Percentiles rank a stretch among this genome's conserved stretches.
Conservation (phyloP, 257 asterid genomes). For the Solanum ossicruentum region DNA sequence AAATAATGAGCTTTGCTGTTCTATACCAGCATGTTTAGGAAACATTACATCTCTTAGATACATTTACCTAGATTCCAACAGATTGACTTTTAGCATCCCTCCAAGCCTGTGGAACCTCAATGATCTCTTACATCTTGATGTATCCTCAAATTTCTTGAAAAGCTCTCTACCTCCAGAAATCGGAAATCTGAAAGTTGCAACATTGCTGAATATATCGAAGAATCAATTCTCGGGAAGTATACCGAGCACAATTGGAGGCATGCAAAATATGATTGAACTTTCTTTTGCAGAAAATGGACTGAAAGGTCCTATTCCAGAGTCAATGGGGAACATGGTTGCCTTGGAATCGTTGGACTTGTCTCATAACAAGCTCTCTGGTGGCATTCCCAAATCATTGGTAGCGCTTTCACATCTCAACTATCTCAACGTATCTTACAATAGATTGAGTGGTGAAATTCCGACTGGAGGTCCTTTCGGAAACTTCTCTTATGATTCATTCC, state of each 20-base stretch:
- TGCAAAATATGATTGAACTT: background rate
- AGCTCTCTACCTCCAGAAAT: slow-evolving; percentile 10
- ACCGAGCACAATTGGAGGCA: slow-evolving; percentile 2
- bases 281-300: slow-evolving; percentile 9
- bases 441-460: slow-evolving; percentile 18
- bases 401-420: background rate
- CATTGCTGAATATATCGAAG: background rate
- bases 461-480: slow-evolving; percentile 5
- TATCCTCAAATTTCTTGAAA: slow-evolving; percentile 13
- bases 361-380: slow-evolving; percentile 11
- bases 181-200: slow-evolving; percentile 5
- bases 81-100: slow-evolving; percentile 9
- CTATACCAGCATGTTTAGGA: slow-evolving; percentile 27
- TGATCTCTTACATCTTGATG: slow-evolving; percentile 4
- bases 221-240: slow-evolving; percentile 6
- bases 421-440: slow-evolving; percentile 10
- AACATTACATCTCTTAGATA: background rate
- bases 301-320: slow-evolving; percentile 13
- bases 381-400: slow-evolving; percentile 9
- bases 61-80: slow-evolving; percentile 7
- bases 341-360: slow-evolving; percentile 10
- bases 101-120: slow-evolving; percentile 5
- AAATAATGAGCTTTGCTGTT: slow-evolving; percentile 3
- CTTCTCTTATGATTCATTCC: slow-evolving; percentile 10
- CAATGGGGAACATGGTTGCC: background rate